A percentile compares a stretch with the other conserved stretches of the same genome.
Evolutionary conservation across 768 basidiomycete genomes (phyloP).

Genomic region (Leucosporidium creatinivorum): DNA sequence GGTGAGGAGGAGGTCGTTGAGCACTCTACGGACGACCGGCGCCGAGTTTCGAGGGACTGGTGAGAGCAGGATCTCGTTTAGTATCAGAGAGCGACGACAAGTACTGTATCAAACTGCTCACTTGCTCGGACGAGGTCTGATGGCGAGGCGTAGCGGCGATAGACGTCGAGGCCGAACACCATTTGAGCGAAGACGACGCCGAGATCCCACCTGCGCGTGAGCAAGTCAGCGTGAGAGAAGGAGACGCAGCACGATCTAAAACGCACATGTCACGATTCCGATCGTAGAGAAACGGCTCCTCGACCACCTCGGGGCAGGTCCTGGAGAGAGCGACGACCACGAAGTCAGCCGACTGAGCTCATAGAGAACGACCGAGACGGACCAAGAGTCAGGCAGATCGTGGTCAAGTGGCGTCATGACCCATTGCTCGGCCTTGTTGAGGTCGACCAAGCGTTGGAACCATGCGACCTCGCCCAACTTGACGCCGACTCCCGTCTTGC

Average conservation of each 20-base stretch:
- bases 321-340: background rate
- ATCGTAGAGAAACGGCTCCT: conserved; percentile 33
- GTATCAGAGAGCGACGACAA: too few relatives aligned
- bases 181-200: conserved; percentile 33
- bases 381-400: conserved; percentile 28
- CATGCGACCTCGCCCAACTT: conserved; percentile 20
- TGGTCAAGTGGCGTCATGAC: conserved; percentile 9
- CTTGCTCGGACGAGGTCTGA: conserved; percentile 24
- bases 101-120: too few relatives aligned
- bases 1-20: conserved; percentile 27
- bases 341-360: background rate
- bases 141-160: conserved; percentile 15
- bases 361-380: background rate
- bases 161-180: conserved; percentile 28
- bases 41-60: conserved; percentile 20
- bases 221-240: background rate
- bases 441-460: conserved; percentile 26
- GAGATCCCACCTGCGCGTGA: background rate
- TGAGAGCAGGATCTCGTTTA: background rate
- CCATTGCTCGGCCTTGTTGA: conserved; percentile 32
- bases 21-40: conserved; percentile 13
- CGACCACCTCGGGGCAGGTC: conserved; percentile 29
- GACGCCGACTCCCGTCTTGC: conserved; percentile 5
- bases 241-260: conserved; percentile 6
- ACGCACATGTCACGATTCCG: conserved; percentile 34